phyloP scores from a whole-genome alignment of 345 rosid genomes.

The Arabidopsis arenosa region DNA sequence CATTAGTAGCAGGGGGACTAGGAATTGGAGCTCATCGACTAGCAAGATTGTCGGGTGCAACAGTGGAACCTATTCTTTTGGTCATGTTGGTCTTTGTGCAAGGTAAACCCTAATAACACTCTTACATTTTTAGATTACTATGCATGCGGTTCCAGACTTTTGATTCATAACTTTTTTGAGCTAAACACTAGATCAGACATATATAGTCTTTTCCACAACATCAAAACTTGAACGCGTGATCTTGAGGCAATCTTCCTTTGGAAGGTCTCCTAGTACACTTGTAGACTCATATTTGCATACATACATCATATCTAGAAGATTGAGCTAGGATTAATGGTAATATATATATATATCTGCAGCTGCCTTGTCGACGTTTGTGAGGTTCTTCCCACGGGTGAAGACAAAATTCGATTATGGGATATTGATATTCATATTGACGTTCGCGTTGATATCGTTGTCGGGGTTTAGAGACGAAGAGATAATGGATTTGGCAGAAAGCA shows the following conservation, averaged over 20 bases:
- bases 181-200: background rate
- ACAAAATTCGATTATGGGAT: slow-evolving; percentile 69
- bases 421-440: slow-evolving; percentile 83
- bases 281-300: background rate
- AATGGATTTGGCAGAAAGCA: slow-evolving; percentile 60
- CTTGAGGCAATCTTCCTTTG: background rate
- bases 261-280: background rate
- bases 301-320: slow-evolving; percentile 4
- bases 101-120: slow-evolving; percentile 22
- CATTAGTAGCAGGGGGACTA: slow-evolving; percentile 67
- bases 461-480: slow-evolving; percentile 62
- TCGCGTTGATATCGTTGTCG: slow-evolving; percentile 72
- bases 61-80: slow-evolving; percentile 60
- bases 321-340: background rate
- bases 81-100: slow-evolving; percentile 61
- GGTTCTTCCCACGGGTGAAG: slow-evolving; percentile 65
- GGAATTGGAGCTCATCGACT: slow-evolving; percentile 73
- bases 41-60: slow-evolving; percentile 61
- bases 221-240: background rate
- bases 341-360: slow-evolving; percentile 52
- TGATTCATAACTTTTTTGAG: background rate
- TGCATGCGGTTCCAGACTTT: background rate
- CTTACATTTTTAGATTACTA: background rate
- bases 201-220: background rate
- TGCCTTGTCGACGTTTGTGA: slow-evolving; percentile 59